Conservation (phyloP, 805 yeast species). For the Schizosaccharomyces osmophilus region DNA sequence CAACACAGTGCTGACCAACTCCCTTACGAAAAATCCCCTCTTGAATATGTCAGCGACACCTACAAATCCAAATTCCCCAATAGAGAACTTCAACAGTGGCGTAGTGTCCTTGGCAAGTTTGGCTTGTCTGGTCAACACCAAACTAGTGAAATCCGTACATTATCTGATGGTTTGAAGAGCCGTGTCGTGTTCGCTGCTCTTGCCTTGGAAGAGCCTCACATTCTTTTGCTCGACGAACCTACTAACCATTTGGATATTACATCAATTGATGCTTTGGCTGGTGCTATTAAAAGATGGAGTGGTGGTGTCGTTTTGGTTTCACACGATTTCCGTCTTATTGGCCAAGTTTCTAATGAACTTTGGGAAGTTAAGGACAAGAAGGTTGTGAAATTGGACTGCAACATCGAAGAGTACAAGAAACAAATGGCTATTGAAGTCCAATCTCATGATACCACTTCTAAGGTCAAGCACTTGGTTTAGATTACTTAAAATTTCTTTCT, state of each 20-base stretch:
- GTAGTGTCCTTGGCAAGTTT: conserved; percentile 91
- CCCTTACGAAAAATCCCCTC: conserved; percentile 80
- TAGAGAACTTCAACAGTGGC: conserved; percentile 89
- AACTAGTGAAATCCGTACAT: conserved; percentile 93
- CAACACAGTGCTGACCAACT: conserved; percentile 97
- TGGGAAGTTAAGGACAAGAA: conserved; percentile 87
- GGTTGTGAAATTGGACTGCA: conserved; percentile 89
- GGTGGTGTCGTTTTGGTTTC: conserved; percentile 98
- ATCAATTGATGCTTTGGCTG: conserved; percentile 92
- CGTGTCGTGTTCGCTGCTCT: conserved; percentile 92
- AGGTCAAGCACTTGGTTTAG: conserved; percentile 1
- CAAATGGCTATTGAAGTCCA: background rate
- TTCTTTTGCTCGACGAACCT: conserved; percentile 92
- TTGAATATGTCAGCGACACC: conserved; percentile 49
- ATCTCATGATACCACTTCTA: background rate
- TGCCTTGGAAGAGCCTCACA: conserved; percentile 87
- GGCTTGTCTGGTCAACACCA: conserved; percentile 98
- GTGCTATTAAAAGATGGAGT: conserved; percentile 75
- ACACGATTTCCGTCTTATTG: conserved; percentile 94
- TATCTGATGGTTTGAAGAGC: conserved; percentile 97
- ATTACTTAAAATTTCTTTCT: background rate
- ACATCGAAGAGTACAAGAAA: conserved; percentile 74
- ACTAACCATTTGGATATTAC: conserved; percentile 97
- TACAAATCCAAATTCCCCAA: conserved; percentile 63
- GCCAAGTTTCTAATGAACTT: conserved; percentile 91